Conservation (phyloP, 192 early-diverging fungal genomes). For the Spizellomyces sp. region DNA sequence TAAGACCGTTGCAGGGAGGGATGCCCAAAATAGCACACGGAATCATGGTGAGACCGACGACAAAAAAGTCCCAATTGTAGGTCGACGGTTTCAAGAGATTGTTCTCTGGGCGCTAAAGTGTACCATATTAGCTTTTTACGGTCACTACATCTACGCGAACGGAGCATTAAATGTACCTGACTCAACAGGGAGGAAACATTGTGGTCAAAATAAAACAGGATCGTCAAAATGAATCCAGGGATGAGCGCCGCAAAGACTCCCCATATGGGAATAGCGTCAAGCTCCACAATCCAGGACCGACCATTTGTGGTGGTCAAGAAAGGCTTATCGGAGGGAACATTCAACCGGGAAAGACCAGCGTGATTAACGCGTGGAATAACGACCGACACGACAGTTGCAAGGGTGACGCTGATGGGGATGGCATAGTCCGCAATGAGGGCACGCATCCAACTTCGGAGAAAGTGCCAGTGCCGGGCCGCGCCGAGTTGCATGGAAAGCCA, state of each 20-base stretch:
- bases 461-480: conserved; percentile 20
- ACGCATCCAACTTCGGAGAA: not conserved
- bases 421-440: conserved; percentile 28
- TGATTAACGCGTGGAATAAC: not conserved
- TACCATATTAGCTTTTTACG: too few species aligned
- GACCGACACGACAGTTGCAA: conserved; percentile 26
- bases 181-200: conserved; percentile 32
- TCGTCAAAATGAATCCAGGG: conserved; percentile 19
- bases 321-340: conserved; percentile 14
- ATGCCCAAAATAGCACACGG: conserved; percentile 26
- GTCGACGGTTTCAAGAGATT: conserved; percentile 29
- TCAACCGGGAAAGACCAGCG: conserved; percentile 5
- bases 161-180: conserved; percentile 1
- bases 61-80: conserved; percentile 35
- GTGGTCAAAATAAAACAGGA: conserved; percentile 33
- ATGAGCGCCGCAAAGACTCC: conserved; percentile 23
- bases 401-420: conserved; percentile 14
- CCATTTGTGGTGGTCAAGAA: conserved; percentile 24
- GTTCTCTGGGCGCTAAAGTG: conserved; percentile 6
- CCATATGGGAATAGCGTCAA: conserved; percentile 2
- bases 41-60: conserved; percentile 24
- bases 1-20: conserved; percentile 24
- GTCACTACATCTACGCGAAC: not conserved
- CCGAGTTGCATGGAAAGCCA: not conserved
- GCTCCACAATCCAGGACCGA: conserved; percentile 23